Percentiles rank a stretch among this genome's conserved stretches.
phyloP scores from a whole-genome alignment of 2,329 filamentous ascomycete species.

The Neofusicoccum laricinum region DNA sequence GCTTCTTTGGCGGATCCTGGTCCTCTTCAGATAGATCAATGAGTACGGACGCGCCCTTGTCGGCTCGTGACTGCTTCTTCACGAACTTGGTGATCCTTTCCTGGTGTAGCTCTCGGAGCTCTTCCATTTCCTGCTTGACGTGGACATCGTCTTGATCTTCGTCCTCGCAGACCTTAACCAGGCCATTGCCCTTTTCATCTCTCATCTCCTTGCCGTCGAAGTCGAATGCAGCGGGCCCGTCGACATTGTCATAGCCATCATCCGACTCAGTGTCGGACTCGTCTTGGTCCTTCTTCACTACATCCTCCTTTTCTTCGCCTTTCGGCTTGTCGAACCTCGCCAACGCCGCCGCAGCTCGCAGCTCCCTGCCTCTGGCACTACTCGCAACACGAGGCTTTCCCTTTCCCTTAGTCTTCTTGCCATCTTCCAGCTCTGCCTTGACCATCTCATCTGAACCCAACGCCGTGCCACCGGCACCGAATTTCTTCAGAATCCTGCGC shows the following conservation, averaged over 20 bases:
- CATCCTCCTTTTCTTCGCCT: constrained; percentile 43
- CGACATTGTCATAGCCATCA: constrained; percentile 33
- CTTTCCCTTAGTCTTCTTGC: constrained; percentile 53
- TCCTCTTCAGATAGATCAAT: constrained; percentile 11
- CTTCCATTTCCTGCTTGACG: constrained; percentile 61
- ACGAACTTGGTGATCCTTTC: not conserved
- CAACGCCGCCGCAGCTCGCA: constrained; percentile 73
- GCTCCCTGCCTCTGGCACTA: constrained; percentile 70
- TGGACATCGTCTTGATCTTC: constrained; percentile 50
- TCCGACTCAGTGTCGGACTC: constrained; percentile 26
- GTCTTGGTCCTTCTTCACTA: constrained; percentile 21
- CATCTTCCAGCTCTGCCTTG: constrained; percentile 66
- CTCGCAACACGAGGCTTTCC: constrained; percentile 68
- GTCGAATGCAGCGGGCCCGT: constrained; percentile 57
- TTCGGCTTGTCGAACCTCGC: constrained; percentile 62
- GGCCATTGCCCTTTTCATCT: constrained; percentile 62
- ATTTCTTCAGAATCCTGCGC: constrained; percentile 70
- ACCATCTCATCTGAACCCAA: constrained; percentile 67
- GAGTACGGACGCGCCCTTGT: not conserved
- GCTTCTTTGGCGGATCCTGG: not conserved
- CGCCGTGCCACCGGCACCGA: constrained; percentile 66
- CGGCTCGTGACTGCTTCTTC: not conserved
- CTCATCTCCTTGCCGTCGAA: constrained; percentile 62
- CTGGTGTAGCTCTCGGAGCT: constrained; percentile 54
- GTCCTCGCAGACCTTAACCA: constrained; percentile 59